Percentiles rank a stretch among this genome's conserved stretches.
These are phyloP conservation scores for Arabidopsis lyrata DNA, from an alignment of 441 rosid species.

Conservation along the genomic window DNA sequence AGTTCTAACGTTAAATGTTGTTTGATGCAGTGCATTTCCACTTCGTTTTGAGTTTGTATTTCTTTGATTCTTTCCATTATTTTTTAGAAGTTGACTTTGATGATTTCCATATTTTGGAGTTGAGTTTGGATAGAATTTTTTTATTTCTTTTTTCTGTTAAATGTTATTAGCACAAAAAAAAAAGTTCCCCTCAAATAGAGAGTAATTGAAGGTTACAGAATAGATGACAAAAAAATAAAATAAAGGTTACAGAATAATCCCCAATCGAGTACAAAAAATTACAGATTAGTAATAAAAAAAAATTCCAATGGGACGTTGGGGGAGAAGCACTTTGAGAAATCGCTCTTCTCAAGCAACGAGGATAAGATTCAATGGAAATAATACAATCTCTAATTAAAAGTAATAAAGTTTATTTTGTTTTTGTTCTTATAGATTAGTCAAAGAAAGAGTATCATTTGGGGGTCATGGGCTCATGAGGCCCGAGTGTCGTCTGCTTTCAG, in stretches of 20 bases:
- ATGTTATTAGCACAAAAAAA: no score
- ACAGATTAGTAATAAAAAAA: no score
- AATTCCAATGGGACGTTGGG: no score
- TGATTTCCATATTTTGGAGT: neutral
- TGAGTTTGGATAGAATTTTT: neutral
- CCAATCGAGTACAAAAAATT: no score
- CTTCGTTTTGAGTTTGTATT: slow-evolving; percentile 1
- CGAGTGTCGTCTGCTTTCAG: neutral
- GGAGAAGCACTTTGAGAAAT: no score
- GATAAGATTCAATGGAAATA: neutral
- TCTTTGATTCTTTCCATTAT: neutral
- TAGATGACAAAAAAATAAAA: no score
- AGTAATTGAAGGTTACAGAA: no score
- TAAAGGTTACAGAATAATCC: no score
- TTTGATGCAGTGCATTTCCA: slow-evolving; percentile 5
- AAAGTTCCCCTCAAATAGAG: no score
- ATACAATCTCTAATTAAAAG: neutral
- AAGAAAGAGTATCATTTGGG: neutral
- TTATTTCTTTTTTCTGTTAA: no score
- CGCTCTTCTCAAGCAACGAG: neutral
- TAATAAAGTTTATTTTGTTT: no score
- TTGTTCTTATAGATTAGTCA: neutral
- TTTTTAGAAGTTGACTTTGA: slow-evolving; percentile 7
- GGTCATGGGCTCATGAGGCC: neutral
- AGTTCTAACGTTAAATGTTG: neutral